Conservation (phyloP, 2,329 filamentous ascomycete species). For the Chrysosporium queenslandicum region DNA sequence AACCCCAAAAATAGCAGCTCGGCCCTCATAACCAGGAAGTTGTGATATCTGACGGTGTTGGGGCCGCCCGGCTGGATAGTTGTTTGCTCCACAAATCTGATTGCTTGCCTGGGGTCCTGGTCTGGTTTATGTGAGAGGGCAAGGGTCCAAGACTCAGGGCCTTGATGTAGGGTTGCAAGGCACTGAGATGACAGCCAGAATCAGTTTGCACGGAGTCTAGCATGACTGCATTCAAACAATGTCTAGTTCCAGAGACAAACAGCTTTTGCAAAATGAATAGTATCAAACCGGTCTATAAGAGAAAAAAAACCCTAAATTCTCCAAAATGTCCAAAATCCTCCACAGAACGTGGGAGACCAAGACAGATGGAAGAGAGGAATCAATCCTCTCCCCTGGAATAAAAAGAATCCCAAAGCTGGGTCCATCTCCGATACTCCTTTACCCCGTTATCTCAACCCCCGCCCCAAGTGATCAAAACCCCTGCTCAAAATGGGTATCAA, state of each 20-base stretch:
- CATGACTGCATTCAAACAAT: no score
- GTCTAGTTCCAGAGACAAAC: not conserved
- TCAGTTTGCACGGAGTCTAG: no score
- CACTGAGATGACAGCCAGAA: no score
- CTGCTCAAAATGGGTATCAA: conserved; percentile 2
- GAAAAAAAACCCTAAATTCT: not conserved
- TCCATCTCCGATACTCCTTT: not conserved
- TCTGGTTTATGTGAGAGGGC: no score
- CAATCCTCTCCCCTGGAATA: not conserved
- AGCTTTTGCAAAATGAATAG: not conserved
- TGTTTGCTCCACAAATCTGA: no score
- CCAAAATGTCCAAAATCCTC: not conserved
- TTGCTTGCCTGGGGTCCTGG: no score
- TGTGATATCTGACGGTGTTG: no score
- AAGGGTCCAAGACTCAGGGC: no score
- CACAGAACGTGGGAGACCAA: not conserved
- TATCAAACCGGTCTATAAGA: not conserved
- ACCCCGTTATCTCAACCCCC: not conserved
- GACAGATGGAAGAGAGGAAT: conserved; percentile 1
- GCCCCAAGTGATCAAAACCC: not conserved
- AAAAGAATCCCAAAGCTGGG: not conserved
- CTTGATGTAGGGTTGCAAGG: no score
- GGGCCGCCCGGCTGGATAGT: no score
- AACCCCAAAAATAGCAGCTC: no score
- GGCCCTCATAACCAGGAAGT: no score